Evolutionary conservation across 2,329 filamentous ascomycete genomes (phyloP), one percentile per base, ranked within the genome.

Genomic region (Botrytis fragariae): DNA sequence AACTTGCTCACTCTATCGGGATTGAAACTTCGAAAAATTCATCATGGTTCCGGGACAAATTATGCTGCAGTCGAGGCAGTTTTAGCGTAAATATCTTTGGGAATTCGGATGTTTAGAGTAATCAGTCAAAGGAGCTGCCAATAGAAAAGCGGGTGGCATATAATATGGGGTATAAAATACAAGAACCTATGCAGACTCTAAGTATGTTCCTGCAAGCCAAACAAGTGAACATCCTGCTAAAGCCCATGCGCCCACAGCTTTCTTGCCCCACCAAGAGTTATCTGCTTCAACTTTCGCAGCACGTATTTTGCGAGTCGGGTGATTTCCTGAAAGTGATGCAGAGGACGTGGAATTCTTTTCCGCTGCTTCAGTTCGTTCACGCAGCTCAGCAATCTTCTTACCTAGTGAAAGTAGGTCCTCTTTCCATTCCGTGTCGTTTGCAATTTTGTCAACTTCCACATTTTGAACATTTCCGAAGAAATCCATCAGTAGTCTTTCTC

Each of bases 391-490:
- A 78, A 92, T 91, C 54, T 87, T 90, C 83, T 85, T 87, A 80
- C 93, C 92, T 65, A 98, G 87, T n/a, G 91, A 89, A 48, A 92
- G 84, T 74, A 98, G 83, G 78, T 98, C 94, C 77, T 95, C 91
- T 68, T 91, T 90, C 63, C 90, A 87, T 54, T 84, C 87, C 71
- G 85, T 83, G 74, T 87, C 88, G 73, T 87, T 82, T 25, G 69
- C 76, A 16, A 72, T 74, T 73, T 69, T 77, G 62, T 96, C 93
- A 5, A 98, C 90, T 83, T 98, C 96, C 5, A 99, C 95, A 78
- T 95, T 97, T 82, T 99, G 96, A 22, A 98, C 94, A 81, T 98
- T 99, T 37, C 96, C 96, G 76, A 99, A 98, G 84, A 99, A 99
- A 81, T 99, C 96, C 79, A 97, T 97, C 59, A 99, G 90, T 44